phyloP scores from a whole-genome alignment of 2,329 filamentous ascomycete genomes.

The Monosporascus sp. region DNA sequence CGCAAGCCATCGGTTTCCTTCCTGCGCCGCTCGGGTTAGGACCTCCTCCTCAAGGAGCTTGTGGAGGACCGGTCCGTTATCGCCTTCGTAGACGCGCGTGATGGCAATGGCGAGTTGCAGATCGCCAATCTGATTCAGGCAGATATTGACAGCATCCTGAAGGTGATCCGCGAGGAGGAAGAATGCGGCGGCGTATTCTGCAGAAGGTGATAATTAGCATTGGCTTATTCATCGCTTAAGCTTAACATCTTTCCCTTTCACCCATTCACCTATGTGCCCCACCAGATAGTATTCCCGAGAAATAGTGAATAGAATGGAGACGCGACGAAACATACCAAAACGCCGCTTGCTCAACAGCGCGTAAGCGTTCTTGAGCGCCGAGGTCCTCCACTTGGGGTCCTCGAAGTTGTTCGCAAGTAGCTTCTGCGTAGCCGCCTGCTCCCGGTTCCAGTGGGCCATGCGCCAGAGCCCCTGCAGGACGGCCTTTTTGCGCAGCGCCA shows the following conservation, averaged over 20 bases:
- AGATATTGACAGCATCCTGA: constrained; percentile 79
- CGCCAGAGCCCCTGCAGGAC: constrained; percentile 90
- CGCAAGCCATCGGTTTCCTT: constrained; percentile 88
- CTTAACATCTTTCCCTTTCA: too few species aligned
- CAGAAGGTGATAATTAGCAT: neutral
- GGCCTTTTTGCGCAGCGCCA: constrained; percentile 85
- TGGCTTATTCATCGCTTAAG: too few species aligned
- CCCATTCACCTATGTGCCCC: too few species aligned
- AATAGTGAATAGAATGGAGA: too few species aligned
- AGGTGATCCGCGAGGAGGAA: constrained; percentile 86
- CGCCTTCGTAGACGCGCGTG: constrained; percentile 81
- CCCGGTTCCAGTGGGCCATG: constrained; percentile 83
- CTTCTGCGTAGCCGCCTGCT: constrained; percentile 73
- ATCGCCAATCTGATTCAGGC: constrained; percentile 81
- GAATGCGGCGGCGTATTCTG: constrained; percentile 91
- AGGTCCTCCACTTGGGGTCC: constrained; percentile 79
- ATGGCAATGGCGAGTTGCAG: constrained; percentile 86
- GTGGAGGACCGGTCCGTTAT: constrained; percentile 67
- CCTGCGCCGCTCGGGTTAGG: constrained; percentile 67
- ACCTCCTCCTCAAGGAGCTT: constrained; percentile 75
- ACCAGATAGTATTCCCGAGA: too few species aligned
- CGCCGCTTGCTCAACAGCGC: constrained; percentile 85
- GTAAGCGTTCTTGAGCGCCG: constrained; percentile 93
- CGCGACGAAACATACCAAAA: constrained; percentile 54
- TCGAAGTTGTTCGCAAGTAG: constrained; percentile 88